Evolutionary conservation across 116 monocot species (phyloP), one percentile per base, ranked within the genome.

Genomic region (Trichopus zeylanicus): DNA sequence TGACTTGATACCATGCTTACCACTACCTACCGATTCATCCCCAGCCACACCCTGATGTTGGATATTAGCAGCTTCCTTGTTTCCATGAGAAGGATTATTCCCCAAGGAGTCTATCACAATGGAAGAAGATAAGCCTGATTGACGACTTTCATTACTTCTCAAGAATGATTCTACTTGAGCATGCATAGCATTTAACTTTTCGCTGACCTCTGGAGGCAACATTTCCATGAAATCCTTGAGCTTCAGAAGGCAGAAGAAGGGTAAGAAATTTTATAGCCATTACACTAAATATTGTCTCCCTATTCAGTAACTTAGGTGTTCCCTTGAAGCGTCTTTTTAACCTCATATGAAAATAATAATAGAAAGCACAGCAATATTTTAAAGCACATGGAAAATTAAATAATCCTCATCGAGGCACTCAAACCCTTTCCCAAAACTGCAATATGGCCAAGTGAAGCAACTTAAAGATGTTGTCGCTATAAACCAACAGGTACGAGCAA

Each of bases 141-240:
- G 29, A 2, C 8, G 23, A 6, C 24, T 67, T 57, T 29, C 62
- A 29, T 48, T 61, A 42, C 31, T 62, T 31, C 37, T 74, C 34
- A 84, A 34, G 26, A 80, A 70, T 19, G 61, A 37, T 52, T 87
- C 80, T 58, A 68, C 59, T 59, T 78, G 67, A 42, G 19, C 48
- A 66, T 71, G 67, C 51, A 87, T 51, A 0, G 37, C 53, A 34
- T 48, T 71, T 64, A 92, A 58, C 62, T 53, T 81, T 11, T 71
- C 63, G 18, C 54, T 31, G 13, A 71, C 35, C 10, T 78, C 83
- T 31, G 62, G 38, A 32, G 87, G 71, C 15, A n/a, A 23, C 51
- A 71, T 87, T 32, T 71, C 71, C 58, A 53, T 69, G 25, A 81
- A 55, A 46, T 78, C 81, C 52, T 73, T 92, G 21, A 92, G 67